These are phyloP conservation scores for Dendrobium huoshanense DNA, from an alignment of 106 monocot species.

Conservation along the genomic window DNA sequence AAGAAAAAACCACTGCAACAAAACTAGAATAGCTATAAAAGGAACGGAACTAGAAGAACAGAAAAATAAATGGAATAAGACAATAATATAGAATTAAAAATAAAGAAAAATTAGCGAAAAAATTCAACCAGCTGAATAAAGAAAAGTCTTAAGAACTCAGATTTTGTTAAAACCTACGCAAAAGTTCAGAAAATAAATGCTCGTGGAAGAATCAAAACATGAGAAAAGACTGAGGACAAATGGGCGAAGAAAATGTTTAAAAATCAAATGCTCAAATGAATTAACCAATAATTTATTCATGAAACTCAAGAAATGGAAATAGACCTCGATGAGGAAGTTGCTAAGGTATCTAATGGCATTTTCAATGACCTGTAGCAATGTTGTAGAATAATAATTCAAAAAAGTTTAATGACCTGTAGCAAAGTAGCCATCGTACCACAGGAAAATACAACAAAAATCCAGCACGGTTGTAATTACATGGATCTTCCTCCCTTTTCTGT, in stretches of 20 bases:
- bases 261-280: background rate
- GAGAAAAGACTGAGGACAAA: background rate
- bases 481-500: constrained; percentile 47
- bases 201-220: background rate
- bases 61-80: too few species aligned
- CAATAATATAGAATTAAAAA: background rate
- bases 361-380: too few species aligned
- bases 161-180: background rate
- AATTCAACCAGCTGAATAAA: background rate
- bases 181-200: background rate
- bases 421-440: constrained; percentile 41
- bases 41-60: too few species aligned
- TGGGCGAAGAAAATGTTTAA: background rate
- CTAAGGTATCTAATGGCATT: too few species aligned
- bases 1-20: background rate
- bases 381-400: too few species aligned
- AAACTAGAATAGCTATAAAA: background rate
- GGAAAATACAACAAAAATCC: constrained; percentile 41
- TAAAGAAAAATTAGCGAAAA: background rate
- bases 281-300: background rate
- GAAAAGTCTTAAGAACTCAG: background rate
- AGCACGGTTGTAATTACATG: constrained; percentile 34
- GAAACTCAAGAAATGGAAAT: constrained; percentile 2
- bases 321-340: constrained; percentile 10
- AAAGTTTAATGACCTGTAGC: constrained; percentile 26